Evolutionary conservation across 805 yeast species (phyloP).

Genomic region (Schwanniomyces vanrijiae): DNA sequence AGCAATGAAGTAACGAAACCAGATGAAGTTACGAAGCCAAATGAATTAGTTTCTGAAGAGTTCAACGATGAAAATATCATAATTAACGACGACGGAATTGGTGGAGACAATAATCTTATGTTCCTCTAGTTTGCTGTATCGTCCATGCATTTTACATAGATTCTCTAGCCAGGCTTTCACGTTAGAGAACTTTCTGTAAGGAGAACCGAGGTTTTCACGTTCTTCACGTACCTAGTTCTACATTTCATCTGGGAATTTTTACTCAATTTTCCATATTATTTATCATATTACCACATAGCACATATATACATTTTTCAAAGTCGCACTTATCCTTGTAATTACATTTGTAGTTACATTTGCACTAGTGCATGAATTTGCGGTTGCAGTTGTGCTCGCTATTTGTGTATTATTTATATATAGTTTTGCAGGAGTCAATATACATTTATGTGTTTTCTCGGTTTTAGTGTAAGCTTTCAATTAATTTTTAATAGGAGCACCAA

Average conservation of each 20-base stretch:
- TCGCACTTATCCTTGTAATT: no score
- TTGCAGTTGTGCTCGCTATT: no score
- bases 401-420: not conserved
- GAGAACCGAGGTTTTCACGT: no score
- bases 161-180: not conserved
- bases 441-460: not conserved
- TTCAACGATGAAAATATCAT: conserved; percentile 7
- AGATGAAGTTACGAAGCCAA: conserved; percentile 25
- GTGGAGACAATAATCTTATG: conserved; percentile 23
- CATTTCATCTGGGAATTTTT: not conserved
- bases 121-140: conserved; percentile 6
- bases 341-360: no score
- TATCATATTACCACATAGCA: no score
- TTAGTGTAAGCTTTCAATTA: not conserved
- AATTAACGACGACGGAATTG: conserved; percentile 21
- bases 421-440: not conserved
- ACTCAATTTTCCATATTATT: not conserved
- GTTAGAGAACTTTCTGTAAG: not conserved
- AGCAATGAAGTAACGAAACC: conserved; percentile 24
- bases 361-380: no score
- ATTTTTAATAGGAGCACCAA: not conserved
- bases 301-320: not conserved
- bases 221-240: not conserved
- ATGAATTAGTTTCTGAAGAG: conserved; percentile 20
- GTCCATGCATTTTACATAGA: not conserved